phyloP scores from a whole-genome alignment of 2,329 filamentous ascomycete species.

The Fusarium nematophilum region DNA sequence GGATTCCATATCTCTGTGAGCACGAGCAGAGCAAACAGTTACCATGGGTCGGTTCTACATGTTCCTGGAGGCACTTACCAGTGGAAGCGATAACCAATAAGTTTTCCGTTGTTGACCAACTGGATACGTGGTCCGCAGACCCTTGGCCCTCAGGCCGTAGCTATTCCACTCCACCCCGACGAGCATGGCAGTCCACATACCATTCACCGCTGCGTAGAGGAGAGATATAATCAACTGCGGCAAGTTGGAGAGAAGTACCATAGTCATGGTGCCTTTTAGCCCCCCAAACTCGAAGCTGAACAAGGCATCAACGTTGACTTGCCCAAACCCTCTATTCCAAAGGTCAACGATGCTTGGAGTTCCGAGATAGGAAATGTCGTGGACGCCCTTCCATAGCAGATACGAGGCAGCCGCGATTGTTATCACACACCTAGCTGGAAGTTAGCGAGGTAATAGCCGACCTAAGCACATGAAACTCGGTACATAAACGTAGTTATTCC shows the following conservation, averaged over 20 bases:
- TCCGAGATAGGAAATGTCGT: not conserved
- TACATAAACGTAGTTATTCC: not conserved
- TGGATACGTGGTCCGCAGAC: not conserved
- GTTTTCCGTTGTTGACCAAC: not conserved
- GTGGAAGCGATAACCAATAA: conserved; percentile 8
- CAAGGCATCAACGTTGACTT: not conserved
- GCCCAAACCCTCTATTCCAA: not conserved
- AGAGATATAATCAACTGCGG: conserved; percentile 1
- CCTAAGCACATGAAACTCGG: too few species aligned
- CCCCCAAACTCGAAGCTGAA: not conserved
- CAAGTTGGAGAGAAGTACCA: not conserved
- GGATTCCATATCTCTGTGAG: not conserved
- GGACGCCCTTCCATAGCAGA: not conserved
- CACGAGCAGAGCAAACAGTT: not conserved
- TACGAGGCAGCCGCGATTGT: not conserved
- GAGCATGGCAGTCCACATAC: conserved; percentile 1
- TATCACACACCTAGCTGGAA: not conserved
- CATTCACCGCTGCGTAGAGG: not conserved
- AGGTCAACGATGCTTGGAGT: not conserved
- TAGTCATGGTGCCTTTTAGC: not conserved
- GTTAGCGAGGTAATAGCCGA: too few species aligned
- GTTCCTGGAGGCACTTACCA: not conserved
- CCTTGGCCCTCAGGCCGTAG: not conserved
- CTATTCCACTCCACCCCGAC: conserved; percentile 1
- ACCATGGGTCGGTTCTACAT: not conserved